phyloP scores from a whole-genome alignment of 1,284 basidiomycete species.

The Cutaneotrichosporon daszewskae region DNA sequence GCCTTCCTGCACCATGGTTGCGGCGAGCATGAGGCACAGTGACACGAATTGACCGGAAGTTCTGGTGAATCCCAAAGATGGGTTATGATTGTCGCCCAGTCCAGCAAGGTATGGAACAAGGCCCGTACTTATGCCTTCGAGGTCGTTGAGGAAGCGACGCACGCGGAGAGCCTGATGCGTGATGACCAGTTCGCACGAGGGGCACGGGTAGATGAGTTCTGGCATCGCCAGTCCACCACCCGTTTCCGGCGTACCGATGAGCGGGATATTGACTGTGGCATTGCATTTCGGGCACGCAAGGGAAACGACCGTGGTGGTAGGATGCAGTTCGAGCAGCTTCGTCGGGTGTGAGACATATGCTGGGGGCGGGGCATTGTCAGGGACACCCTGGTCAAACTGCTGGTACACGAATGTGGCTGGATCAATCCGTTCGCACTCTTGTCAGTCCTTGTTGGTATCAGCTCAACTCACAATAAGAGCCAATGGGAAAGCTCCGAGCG shows the following conservation, averaged over 20 bases:
- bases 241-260: conserved; percentile 4
- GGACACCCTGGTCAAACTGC: not conserved
- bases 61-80: no score
- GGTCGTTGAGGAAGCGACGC: conserved; percentile 57
- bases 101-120: conserved; percentile 1
- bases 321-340: conserved; percentile 9
- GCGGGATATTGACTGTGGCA: not conserved
- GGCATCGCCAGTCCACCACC: conserved; percentile 9
- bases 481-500: conserved; percentile 18
- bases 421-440: conserved; percentile 8
- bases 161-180: conserved; percentile 17
- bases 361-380: not conserved
- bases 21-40: no score
- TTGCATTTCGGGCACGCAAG: conserved; percentile 17
- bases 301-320: not conserved
- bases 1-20: not conserved
- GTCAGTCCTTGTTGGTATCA: not conserved
- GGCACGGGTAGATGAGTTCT: conserved; percentile 6
- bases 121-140: conserved; percentile 46
- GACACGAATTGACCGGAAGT: no score
- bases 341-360: conserved; percentile 4
- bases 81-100: conserved; percentile 1
- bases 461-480: conserved; percentile 10
- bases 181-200: conserved; percentile 5
- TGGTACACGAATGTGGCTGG: conserved; percentile 12